These are phyloP conservation scores for Ganoderma meredithae DNA, from an alignment of 1,284 basidiomycete genomes.

Conservation along the genomic window DNA sequence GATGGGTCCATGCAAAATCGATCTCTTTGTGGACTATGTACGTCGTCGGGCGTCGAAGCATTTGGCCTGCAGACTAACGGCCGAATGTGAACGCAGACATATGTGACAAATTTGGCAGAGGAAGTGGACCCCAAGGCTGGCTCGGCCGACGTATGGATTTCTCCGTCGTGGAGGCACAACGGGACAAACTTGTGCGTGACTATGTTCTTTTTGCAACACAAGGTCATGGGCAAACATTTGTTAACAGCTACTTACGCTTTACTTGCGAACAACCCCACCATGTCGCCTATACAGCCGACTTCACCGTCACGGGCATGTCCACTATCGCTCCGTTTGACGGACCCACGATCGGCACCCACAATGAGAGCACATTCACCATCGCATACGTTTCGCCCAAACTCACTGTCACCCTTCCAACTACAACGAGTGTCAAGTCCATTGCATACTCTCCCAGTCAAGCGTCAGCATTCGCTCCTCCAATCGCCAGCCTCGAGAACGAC, in stretches of 20 bases:
- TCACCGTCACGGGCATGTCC: conserved; percentile 47
- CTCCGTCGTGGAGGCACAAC: conserved; percentile 39
- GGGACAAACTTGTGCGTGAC: conserved; percentile 44
- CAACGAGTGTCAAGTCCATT: conserved; percentile 31
- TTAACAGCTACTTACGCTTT: conserved; percentile 43
- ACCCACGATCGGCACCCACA: conserved; percentile 24
- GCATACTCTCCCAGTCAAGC: conserved; percentile 25
- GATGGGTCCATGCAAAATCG: conserved; percentile 50
- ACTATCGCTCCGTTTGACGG: conserved; percentile 43
- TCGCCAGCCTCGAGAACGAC: conserved; percentile 14
- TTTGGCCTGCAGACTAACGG: neutral
- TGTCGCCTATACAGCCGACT: conserved; percentile 47
- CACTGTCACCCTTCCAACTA: conserved; percentile 37
- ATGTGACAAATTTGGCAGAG: conserved; percentile 43
- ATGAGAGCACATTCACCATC: conserved; percentile 16
- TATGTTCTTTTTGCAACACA: neutral
- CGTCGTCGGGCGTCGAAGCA: conserved; percentile 17
- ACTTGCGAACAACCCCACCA: conserved; percentile 36
- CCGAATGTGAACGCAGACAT: conserved; percentile 36
- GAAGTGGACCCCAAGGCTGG: conserved; percentile 43
- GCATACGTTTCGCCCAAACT: conserved; percentile 33
- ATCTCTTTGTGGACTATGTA: conserved; percentile 53
- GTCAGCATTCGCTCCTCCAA: conserved; percentile 31
- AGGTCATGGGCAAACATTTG: neutral
- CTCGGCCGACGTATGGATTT: conserved; percentile 39